Evolutionary conservation across 2,329 filamentous ascomycete genomes (phyloP).

Genomic region (Dothistroma pini): DNA sequence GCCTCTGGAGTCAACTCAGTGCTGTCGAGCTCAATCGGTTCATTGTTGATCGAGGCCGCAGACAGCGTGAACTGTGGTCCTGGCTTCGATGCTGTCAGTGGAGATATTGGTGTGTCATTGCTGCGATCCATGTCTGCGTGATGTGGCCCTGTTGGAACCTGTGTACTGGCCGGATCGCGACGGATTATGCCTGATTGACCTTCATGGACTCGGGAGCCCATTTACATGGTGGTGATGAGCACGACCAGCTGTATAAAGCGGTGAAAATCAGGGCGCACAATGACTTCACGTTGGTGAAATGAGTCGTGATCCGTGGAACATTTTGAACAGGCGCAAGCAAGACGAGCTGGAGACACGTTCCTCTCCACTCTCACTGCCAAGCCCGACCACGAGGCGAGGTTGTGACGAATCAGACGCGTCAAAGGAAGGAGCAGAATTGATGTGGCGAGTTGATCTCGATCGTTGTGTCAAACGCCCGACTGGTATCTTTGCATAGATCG

Average conservation of each 20-base stretch:
- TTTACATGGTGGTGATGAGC: neutral
- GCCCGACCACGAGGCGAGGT: neutral
- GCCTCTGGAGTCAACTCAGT: constrained; percentile 31
- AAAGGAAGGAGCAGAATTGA: no score
- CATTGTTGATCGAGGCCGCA: constrained; percentile 41
- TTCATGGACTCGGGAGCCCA: neutral
- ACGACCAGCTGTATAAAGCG: neutral
- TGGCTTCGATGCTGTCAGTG: constrained; percentile 23
- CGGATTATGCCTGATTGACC: neutral
- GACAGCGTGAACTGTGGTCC: constrained; percentile 35
- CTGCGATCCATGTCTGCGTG: constrained; percentile 10
- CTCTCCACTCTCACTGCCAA: neutral
- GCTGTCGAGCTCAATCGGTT: constrained; percentile 45
- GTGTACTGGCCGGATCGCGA: neutral
- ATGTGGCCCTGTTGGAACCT: neutral
- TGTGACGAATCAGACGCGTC: neutral
- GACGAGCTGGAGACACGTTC: neutral
- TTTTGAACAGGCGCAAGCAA: neutral
- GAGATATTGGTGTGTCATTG: constrained; percentile 27
- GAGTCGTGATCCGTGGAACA: neutral
- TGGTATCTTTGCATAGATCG: neutral
- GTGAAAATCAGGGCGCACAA: neutral
- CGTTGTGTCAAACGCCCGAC: neutral
- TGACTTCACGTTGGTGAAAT: neutral
- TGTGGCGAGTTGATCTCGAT: neutral